phyloP scores from a whole-genome alignment of 345 rosid genomes.

The Adansonia digitata region DNA sequence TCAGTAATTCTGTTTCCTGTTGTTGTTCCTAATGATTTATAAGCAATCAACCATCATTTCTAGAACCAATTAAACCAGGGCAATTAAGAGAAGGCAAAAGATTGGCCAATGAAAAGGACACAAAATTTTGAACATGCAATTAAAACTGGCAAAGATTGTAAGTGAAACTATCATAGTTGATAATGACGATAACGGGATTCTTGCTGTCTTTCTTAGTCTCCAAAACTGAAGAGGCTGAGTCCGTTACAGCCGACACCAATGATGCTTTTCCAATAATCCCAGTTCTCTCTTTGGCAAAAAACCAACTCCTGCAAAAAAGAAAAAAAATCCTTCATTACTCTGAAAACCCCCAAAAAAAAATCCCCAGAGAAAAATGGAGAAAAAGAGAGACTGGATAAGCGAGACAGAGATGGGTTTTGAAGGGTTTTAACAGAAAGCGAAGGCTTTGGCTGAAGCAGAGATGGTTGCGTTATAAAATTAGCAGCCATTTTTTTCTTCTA shows the following conservation, averaged over 20 bases:
- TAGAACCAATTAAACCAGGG: background rate
- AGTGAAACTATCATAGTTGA: conserved; percentile 94
- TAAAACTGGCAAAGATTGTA: conserved; percentile 91
- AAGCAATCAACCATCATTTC: background rate
- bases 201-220: conserved; percentile 24
- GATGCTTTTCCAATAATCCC: conserved; percentile 38
- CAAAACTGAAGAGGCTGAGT: conserved; percentile 26
- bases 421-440: conserved; percentile 15
- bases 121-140: background rate
- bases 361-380: background rate
- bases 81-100: background rate
- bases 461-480: conserved; percentile 17
- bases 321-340: background rate
- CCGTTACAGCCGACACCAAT: conserved; percentile 31
- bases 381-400: conserved; percentile 15
- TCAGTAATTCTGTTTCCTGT: background rate
- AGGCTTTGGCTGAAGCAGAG: conserved; percentile 26
- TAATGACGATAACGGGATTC: conserved; percentile 73
- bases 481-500: conserved; percentile 31
- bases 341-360: background rate
- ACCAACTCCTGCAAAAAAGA: conserved; percentile 33
- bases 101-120: background rate
- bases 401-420: conserved; percentile 16
- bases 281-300: conserved; percentile 31
- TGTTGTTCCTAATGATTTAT: background rate